A percentile compares a stretch with the other conserved stretches of the same genome.
Evolutionary conservation across 768 basidiomycete species (phyloP).

Genomic region (Calocybe indica): DNA sequence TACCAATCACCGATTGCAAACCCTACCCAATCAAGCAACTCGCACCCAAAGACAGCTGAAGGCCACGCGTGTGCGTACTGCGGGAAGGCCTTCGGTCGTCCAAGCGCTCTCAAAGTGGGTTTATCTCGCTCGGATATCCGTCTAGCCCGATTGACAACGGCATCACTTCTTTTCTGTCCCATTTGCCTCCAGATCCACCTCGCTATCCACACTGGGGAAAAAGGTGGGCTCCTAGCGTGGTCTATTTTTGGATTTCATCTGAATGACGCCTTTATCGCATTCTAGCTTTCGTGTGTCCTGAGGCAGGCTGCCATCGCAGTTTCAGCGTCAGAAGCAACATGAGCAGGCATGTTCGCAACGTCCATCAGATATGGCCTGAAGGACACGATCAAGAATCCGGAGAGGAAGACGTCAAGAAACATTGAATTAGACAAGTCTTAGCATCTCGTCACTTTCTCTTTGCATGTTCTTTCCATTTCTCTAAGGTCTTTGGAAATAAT

Average conservation of each 20-base stretch:
- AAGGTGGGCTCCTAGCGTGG: slow-evolving; percentile 10
- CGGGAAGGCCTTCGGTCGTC: slow-evolving; percentile 16
- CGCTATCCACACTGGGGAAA: slow-evolving; percentile 18
- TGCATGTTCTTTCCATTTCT: no score
- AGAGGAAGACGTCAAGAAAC: slow-evolving; percentile 7
- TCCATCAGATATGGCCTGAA: slow-evolving; percentile 18
- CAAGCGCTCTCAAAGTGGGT: slow-evolving; percentile 18
- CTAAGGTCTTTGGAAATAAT: no score
- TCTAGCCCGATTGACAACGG: not conserved
- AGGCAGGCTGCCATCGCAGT: slow-evolving; percentile 56
- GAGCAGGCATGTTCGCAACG: slow-evolving; percentile 54
- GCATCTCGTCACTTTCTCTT: no score
- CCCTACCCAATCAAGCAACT: slow-evolving; percentile 2
- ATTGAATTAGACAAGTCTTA: no score
- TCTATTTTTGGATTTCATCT: slow-evolving; percentile 2
- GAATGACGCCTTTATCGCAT: slow-evolving; percentile 1
- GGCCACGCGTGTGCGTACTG: slow-evolving; percentile 17
- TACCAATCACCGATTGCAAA: not conserved
- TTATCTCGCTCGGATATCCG: not conserved
- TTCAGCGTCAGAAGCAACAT: slow-evolving; percentile 70
- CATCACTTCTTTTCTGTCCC: not conserved
- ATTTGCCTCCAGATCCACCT: slow-evolving; percentile 13
- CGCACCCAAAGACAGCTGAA: slow-evolving; percentile 6
- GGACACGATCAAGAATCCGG: slow-evolving; percentile 11
- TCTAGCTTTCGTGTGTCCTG: slow-evolving; percentile 55